Evolutionary conservation across 768 basidiomycete species (phyloP).

Genomic region (Boletellus emodensis): DNA sequence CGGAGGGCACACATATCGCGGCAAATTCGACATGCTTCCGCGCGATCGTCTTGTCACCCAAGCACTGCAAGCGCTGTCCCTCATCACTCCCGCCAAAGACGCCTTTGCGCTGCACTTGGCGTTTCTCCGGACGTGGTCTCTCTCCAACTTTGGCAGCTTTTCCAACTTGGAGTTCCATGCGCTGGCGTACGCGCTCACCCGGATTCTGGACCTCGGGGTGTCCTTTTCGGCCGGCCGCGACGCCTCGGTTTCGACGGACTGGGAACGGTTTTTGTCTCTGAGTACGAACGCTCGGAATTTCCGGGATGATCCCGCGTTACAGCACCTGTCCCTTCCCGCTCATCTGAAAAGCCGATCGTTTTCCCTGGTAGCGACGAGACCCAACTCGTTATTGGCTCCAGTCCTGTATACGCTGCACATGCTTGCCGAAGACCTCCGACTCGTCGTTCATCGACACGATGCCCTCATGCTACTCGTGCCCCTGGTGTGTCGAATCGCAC

Average conservation of each 20-base stretch:
- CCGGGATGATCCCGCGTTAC: conserved; percentile 56
- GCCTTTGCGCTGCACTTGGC: conserved; percentile 52
- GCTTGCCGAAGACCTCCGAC: conserved; percentile 66
- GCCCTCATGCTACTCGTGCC: conserved; percentile 56
- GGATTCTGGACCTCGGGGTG: conserved; percentile 40
- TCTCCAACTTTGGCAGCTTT: conserved; percentile 37
- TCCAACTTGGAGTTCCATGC: conserved; percentile 54
- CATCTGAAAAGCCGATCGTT: conserved; percentile 25
- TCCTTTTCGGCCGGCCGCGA: conserved; percentile 18
- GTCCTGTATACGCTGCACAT: conserved; percentile 75
- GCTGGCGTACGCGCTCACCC: conserved; percentile 49
- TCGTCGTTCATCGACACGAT: conserved; percentile 52
- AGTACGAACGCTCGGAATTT: conserved; percentile 47
- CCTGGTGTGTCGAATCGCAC: conserved; percentile 58
- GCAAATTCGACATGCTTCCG: conserved; percentile 54
- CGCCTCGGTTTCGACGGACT: conserved; percentile 31
- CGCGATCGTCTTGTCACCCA: conserved; percentile 52
- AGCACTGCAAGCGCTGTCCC: conserved; percentile 59
- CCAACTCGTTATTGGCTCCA: conserved; percentile 49
- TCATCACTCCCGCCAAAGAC: conserved; percentile 52
- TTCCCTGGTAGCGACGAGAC: conserved; percentile 25
- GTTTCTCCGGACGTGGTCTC: conserved; percentile 60
- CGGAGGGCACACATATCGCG: conserved; percentile 45
- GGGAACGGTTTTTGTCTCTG: conserved; percentile 43
- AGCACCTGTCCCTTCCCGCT: conserved; percentile 38